Evolutionary conservation across 345 rosid genomes (phyloP).

Genomic region (Sisymbrium irio): DNA sequence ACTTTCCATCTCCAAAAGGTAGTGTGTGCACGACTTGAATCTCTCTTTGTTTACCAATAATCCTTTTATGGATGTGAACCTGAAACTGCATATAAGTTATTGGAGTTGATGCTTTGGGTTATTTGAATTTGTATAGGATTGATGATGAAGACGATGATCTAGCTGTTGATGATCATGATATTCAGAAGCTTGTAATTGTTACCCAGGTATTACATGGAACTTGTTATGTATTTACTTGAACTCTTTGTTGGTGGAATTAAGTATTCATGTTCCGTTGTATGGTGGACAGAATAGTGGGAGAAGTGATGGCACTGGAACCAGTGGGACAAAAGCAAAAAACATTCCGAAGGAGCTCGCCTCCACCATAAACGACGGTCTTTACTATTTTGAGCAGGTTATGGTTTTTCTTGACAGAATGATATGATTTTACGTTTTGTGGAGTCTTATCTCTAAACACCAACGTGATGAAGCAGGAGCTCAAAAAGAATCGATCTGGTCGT

Average conservation of each 20-base stretch:
- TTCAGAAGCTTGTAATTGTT: constrained; percentile 92
- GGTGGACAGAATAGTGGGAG: constrained; percentile 67
- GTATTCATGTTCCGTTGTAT: constrained; percentile 22
- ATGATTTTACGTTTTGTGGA: background rate
- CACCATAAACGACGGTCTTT: constrained; percentile 88
- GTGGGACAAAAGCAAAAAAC: constrained; percentile 46
- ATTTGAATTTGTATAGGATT: constrained; percentile 43
- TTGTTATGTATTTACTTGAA: background rate
- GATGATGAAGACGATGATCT: constrained; percentile 84
- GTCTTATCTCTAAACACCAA: constrained; percentile 1
- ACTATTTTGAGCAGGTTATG: constrained; percentile 86
- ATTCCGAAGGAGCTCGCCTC: constrained; percentile 80
- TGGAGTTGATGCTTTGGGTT: constrained; percentile 15
- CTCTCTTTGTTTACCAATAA: background rate
- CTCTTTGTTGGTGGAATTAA: constrained; percentile 15
- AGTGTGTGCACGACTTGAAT: constrained; percentile 7
- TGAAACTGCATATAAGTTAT: background rate
- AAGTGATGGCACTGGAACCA: constrained; percentile 46
- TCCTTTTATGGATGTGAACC: background rate
- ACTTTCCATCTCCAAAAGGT: constrained; percentile 55
- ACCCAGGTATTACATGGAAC: constrained; percentile 61
- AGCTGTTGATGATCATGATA: constrained; percentile 71
- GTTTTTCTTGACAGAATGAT: background rate
- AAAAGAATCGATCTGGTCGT: constrained; percentile 52
- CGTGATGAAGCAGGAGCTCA: constrained; percentile 60